Base-by-base conservation (phyloP, 169 alveolate genomes). In the Miamiensis avidus region DNA sequence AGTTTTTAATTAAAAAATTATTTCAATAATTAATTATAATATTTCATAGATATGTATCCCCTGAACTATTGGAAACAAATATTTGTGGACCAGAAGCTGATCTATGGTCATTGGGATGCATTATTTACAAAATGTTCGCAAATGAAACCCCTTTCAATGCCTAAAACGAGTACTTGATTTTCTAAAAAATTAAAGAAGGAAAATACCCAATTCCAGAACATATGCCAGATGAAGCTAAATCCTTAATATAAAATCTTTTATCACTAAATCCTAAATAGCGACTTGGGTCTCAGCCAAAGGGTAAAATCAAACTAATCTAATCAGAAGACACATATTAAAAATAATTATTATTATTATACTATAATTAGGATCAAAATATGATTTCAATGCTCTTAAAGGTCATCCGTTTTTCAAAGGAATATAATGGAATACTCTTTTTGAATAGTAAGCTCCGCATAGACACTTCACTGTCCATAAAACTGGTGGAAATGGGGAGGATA, bases 51-150 rank as follows among this genome's bases (percentile, higher is more conserved):
- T 95, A 95, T 84, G 92, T 93, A 31, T 84, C 96, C n/a, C 97
- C 97, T 25, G 97, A 95, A 87, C 83, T 95, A 76, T 84, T 93
- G 77, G 91, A 92, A 77, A 89, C 88, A 83, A 89, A 91, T 78
- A 79, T 92, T 29, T 91, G 95, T 77, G 95, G 94, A 28, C 89
- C 89, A 29, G 85, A 83, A 74, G 91, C 96, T 34, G 97, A 95
- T 88, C 78, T 95, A 4, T 95, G 97, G 97, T 94, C 96, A 72
- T 90, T 95, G 29, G 97, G 97, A 0, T 94, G 96, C 49, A 87
- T 95, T 0, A 69, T 95, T 20, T 95, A 89, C 88, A 91, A 93
- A 90, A 75, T 95, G 91, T 86, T 90, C 31, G 88, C 94, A n/a
- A 95, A 95, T 34, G 91, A 91, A 31, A 95, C 94, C 25, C 97